Evolutionary conservation across 768 basidiomycete species (phyloP).

Genomic region (Chlorophyllum brunneum): DNA sequence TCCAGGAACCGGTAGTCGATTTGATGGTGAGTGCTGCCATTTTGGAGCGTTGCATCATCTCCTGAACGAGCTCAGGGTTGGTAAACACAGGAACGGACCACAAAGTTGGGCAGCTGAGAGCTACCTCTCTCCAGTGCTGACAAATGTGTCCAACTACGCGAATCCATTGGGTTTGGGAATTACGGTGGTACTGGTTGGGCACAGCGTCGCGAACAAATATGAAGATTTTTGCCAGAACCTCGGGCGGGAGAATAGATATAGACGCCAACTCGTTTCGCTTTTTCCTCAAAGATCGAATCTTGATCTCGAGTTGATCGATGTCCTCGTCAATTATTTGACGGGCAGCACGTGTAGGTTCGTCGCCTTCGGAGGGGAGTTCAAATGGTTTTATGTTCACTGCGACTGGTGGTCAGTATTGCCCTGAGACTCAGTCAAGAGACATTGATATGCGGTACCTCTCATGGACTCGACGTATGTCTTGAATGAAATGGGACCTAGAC

Average conservation of each 20-base stretch:
- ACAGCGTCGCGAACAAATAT: conserved; percentile 18
- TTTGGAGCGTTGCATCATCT: conserved; percentile 43
- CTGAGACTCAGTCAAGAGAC: neutral
- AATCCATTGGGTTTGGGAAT: conserved; percentile 27
- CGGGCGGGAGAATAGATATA: conserved; percentile 37
- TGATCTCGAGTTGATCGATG: conserved; percentile 27
- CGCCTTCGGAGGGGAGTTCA: conserved; percentile 15
- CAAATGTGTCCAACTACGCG: conserved; percentile 33
- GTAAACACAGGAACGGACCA: conserved; percentile 36
- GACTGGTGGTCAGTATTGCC: neutral
- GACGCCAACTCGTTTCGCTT: conserved; percentile 34
- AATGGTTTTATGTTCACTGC: neutral
- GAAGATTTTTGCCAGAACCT: conserved; percentile 38
- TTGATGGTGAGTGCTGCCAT: conserved; percentile 30
- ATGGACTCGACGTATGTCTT: conserved; percentile 2
- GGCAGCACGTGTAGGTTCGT: conserved; percentile 18
- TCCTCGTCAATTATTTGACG: conserved; percentile 34
- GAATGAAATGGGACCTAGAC: conserved; percentile 21
- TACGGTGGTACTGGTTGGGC: neutral
- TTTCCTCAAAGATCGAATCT: conserved; percentile 30
- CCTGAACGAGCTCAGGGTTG: conserved; percentile 32
- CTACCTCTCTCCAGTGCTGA: conserved; percentile 40
- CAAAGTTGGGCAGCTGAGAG: conserved; percentile 34
- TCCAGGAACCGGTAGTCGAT: conserved; percentile 18
- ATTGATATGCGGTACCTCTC: conserved; percentile 16